phyloP scores from a whole-genome alignment of 768 basidiomycete species.

The button mushroom (Agaricus bisporus) region DNA sequence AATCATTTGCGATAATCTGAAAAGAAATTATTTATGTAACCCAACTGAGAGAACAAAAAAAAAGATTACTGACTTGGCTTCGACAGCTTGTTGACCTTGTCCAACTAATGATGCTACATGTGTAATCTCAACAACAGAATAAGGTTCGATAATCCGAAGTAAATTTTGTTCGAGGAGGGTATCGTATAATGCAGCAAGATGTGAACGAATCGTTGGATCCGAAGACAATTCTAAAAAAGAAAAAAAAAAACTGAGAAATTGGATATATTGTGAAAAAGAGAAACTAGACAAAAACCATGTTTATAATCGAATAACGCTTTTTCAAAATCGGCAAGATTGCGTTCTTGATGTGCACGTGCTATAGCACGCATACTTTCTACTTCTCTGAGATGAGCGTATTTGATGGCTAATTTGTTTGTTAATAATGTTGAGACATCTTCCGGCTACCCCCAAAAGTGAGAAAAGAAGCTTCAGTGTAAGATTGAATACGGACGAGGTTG shows the following conservation, averaged over 20 bases:
- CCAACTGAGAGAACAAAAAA: too few relatives aligned
- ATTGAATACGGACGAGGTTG: conserved; percentile 59
- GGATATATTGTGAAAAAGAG: not conserved
- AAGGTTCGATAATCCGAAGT: conserved; percentile 92
- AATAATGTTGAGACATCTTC: conserved; percentile 90
- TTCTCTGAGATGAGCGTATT: conserved; percentile 82
- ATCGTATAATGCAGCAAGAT: conserved; percentile 91
- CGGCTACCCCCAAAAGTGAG: conserved; percentile 50
- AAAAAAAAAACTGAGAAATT: not conserved
- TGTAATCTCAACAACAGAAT: conserved; percentile 85
- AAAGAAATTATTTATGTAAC: too few relatives aligned
- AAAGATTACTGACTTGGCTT: conserved; percentile 66
- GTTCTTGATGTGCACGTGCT: conserved; percentile 88
- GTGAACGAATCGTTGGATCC: conserved; percentile 92
- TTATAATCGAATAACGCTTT: conserved; percentile 81
- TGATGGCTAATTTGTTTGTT: conserved; percentile 79
- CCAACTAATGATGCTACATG: conserved; percentile 85
- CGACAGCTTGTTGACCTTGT: conserved; percentile 83
- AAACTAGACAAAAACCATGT: conserved; percentile 42
- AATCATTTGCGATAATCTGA: conserved; percentile 98
- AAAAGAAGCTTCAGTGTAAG: too few relatives aligned
- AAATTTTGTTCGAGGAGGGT: conserved; percentile 95
- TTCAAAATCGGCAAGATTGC: conserved; percentile 88
- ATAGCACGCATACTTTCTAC: conserved; percentile 96
- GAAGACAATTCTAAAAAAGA: conserved; percentile 78